These are phyloP conservation scores for Artomyces pyxidatus DNA, from an alignment of 768 basidiomycete genomes.

Conservation along the genomic window DNA sequence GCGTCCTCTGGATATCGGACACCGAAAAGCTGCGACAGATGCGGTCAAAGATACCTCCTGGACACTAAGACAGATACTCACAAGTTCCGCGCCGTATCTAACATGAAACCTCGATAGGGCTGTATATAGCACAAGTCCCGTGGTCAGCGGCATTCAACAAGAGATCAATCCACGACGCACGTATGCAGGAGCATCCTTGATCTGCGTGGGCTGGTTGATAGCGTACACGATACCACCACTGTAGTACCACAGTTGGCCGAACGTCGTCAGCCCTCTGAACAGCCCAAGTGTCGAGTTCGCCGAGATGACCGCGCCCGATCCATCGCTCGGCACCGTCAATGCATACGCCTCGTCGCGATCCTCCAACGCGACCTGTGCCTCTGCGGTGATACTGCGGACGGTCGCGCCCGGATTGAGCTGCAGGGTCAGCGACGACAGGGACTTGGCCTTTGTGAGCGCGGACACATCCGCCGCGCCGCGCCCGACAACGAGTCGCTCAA, in stretches of 20 bases:
- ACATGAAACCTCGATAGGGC: conserved; percentile 70
- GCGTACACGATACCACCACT: conserved; percentile 40
- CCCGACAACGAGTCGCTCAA: conserved; percentile 50
- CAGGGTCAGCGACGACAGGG: conserved; percentile 24
- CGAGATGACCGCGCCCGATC: conserved; percentile 41
- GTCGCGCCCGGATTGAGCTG: not conserved
- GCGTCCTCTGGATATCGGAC: conserved; percentile 30
- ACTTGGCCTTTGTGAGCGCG: conserved; percentile 32
- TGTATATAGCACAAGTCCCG: too few relatives aligned
- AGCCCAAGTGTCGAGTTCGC: conserved; percentile 63
- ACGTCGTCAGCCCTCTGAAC: conserved; percentile 69
- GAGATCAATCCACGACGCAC: conserved; percentile 29
- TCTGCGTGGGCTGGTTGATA: conserved; percentile 46
- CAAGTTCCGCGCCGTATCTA: conserved; percentile 76
- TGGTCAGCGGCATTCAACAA: too few relatives aligned
- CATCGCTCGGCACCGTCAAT: conserved; percentile 45
- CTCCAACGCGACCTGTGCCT: conserved; percentile 42
- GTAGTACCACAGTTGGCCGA: conserved; percentile 57
- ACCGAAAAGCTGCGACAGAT: conserved; percentile 30
- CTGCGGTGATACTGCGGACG: conserved; percentile 31
- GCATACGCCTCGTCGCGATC: conserved; percentile 53
- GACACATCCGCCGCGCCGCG: conserved; percentile 42
- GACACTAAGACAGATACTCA: conserved; percentile 19
- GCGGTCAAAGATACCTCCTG: too few relatives aligned
- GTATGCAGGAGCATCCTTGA: conserved; percentile 59